These are phyloP conservation scores for Hawksworthiomyces lignivorus DNA, from an alignment of 2,329 filamentous ascomycete species.

Conservation along the genomic window DNA sequence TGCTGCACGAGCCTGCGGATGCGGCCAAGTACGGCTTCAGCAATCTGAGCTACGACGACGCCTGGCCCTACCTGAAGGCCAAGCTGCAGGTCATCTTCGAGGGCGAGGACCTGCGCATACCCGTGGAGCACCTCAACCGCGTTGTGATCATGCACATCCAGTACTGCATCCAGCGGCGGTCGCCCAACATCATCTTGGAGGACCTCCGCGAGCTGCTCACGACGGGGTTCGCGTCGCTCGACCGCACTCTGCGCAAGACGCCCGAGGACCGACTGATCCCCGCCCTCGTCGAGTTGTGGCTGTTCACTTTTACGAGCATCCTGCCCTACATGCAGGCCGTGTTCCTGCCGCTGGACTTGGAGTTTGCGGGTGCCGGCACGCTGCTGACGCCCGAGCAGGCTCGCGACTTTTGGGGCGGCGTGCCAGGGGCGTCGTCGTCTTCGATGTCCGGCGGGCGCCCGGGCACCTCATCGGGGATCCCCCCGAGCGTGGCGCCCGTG, in stretches of 20 bases:
- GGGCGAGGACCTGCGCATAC: constrained; percentile 70
- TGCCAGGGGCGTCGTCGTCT: constrained; percentile 26
- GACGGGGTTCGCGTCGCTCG: constrained; percentile 80
- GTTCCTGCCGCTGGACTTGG: constrained; percentile 85
- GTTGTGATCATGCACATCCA: constrained; percentile 73
- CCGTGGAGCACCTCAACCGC: constrained; percentile 76
- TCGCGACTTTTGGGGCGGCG: constrained; percentile 81
- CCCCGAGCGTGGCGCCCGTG: constrained; percentile 33
- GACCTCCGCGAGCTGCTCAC: constrained; percentile 66
- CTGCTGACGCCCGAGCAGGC: constrained; percentile 74
- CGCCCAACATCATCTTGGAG: constrained; percentile 64
- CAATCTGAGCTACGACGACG: constrained; percentile 68
- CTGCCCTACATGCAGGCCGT: constrained; percentile 93
- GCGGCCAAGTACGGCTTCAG: constrained; percentile 55
- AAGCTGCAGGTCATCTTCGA: constrained; percentile 73
- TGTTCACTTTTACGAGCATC: constrained; percentile 83
- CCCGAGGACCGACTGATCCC: constrained; percentile 86
- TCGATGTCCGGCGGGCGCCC: constrained; percentile 23
- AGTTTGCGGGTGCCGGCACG: constrained; percentile 77
- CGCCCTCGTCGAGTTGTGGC: constrained; percentile 86
- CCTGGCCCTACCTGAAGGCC: constrained; percentile 73
- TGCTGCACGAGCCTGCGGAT: constrained; percentile 42
- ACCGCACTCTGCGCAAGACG: constrained; percentile 70
- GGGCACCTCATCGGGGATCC: constrained; percentile 13
- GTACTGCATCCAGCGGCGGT: constrained; percentile 66